Conservation (phyloP, 345 rosid genomes). For the Corchorus capsularis region DNA sequence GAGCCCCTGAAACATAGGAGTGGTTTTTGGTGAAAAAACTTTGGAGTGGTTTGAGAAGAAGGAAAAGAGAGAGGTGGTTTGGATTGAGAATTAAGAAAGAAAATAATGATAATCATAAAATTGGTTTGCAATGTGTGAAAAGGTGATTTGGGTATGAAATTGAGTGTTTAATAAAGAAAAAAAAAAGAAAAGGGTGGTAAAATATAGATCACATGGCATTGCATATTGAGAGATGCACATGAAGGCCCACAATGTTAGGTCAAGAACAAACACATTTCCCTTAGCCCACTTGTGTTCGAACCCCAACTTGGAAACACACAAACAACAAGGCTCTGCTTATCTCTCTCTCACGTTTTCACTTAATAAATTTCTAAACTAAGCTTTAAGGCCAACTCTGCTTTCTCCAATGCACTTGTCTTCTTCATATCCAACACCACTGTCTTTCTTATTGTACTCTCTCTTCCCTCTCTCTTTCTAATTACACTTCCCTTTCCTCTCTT, state of each 20-base stretch:
- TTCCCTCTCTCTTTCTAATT: constrained; percentile 29
- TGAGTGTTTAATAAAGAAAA: not conserved
- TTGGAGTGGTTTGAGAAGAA: not conserved
- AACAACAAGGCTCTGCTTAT: constrained; percentile 12
- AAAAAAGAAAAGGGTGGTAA: not conserved
- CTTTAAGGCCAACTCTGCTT: constrained; percentile 44
- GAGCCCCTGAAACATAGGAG: not conserved
- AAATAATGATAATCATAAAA: not conserved
- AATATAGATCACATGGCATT: constrained; percentile 62
- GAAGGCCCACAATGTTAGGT: constrained; percentile 76
- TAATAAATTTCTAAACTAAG: constrained; percentile 9
- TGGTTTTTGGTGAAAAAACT: no score
- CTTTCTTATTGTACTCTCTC: constrained; percentile 49
- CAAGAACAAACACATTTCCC: constrained; percentile 57
- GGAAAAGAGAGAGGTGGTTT: not conserved
- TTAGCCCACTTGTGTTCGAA: constrained; percentile 59
- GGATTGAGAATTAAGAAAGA: not conserved
- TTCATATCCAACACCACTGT: constrained; percentile 74
- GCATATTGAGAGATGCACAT: constrained; percentile 58
- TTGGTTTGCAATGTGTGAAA: not conserved
- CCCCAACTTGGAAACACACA: constrained; percentile 61
- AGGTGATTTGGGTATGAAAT: constrained; percentile 13
- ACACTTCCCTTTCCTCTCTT: constrained; percentile 18
- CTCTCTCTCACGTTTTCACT: constrained; percentile 23
- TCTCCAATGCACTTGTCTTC: constrained; percentile 79